Percentiles rank a stretch among this genome's conserved stretches.
These are phyloP conservation scores for Tricharina praecox DNA, from an alignment of 495 filamentous ascomycete genomes.

Conservation along the genomic window DNA sequence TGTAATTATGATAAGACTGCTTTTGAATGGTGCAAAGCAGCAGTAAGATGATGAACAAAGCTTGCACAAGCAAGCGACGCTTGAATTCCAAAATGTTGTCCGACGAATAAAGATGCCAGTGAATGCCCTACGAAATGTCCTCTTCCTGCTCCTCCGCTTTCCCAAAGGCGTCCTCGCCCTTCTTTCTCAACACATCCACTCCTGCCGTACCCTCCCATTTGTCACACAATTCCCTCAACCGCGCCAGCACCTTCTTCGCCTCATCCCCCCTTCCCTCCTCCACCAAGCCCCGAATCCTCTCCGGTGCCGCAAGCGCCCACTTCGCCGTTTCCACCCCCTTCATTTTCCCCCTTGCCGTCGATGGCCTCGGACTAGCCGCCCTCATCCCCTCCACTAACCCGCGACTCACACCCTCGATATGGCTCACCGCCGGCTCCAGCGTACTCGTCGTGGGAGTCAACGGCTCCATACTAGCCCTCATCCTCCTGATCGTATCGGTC, in stretches of 20 bases:
- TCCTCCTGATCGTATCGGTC: conserved; percentile 83
- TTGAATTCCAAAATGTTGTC: too few relatives aligned
- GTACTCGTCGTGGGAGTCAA: conserved; percentile 52
- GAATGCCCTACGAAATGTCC: background rate
- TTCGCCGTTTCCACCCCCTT: conserved; percentile 42
- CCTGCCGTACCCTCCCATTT: conserved; percentile 10
- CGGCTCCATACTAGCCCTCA: conserved; percentile 62
- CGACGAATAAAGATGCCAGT: too few relatives aligned
- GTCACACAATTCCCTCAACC: conserved; percentile 42
- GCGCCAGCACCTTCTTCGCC: conserved; percentile 40
- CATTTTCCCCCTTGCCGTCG: conserved; percentile 33
- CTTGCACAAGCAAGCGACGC: too few relatives aligned
- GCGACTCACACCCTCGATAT: conserved; percentile 63
- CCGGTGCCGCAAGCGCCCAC: conserved; percentile 32
- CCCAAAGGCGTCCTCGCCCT: background rate
- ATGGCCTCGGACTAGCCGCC: conserved; percentile 50
- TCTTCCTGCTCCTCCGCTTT: background rate
- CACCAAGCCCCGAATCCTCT: conserved; percentile 37
- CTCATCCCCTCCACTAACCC: conserved; percentile 50
- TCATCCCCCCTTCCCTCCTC: conserved; percentile 41
- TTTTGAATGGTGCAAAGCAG: too few relatives aligned
- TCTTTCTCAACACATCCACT: background rate
- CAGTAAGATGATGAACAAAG: too few relatives aligned
- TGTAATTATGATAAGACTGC: too few relatives aligned
- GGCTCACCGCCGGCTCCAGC: conserved; percentile 56